A percentile compares a stretch with the other conserved stretches of the same genome.
Evolutionary conservation across 75 land plant genomes (phyloP).

Genomic region (Sequoiadendron giganteum): DNA sequence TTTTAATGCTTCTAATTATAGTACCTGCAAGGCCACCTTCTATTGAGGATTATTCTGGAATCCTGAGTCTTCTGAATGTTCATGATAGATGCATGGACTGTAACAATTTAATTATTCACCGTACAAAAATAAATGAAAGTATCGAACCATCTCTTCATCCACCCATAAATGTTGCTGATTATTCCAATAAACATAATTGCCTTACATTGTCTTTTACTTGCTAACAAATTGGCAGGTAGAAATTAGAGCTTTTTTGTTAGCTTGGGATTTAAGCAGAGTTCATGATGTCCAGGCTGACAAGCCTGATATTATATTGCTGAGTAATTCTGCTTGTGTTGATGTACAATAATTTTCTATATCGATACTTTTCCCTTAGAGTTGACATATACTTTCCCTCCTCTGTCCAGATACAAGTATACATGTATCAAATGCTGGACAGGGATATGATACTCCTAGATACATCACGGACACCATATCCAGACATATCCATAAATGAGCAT

Average conservation of each 20-base stretch:
- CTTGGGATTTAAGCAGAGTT: background rate
- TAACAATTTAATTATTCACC: background rate
- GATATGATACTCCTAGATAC: too few species aligned
- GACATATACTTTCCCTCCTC: too few species aligned
- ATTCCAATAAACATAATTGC: background rate
- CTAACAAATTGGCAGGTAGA: background rate
- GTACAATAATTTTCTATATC: background rate
- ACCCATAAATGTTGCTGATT: background rate
- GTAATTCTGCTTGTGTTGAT: background rate
- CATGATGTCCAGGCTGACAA: background rate
- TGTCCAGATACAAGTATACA: too few species aligned
- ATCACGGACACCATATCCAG: too few species aligned
- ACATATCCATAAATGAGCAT: too few species aligned
- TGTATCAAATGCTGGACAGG: too few species aligned
- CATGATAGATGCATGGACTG: background rate
- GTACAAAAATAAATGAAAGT: background rate
- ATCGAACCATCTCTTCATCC: background rate
- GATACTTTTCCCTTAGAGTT: background rate
- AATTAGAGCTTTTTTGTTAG: background rate
- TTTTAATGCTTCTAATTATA: background rate
- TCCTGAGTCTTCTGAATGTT: background rate
- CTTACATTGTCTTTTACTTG: background rate
- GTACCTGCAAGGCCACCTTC: background rate
- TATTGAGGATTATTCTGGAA: background rate
- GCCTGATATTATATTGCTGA: background rate